Evolutionary conservation across 176 grass and related monocot genomes (phyloP), one percentile per base, ranked within the genome.

Genomic region (Bolboschoenus planiculmis): DNA sequence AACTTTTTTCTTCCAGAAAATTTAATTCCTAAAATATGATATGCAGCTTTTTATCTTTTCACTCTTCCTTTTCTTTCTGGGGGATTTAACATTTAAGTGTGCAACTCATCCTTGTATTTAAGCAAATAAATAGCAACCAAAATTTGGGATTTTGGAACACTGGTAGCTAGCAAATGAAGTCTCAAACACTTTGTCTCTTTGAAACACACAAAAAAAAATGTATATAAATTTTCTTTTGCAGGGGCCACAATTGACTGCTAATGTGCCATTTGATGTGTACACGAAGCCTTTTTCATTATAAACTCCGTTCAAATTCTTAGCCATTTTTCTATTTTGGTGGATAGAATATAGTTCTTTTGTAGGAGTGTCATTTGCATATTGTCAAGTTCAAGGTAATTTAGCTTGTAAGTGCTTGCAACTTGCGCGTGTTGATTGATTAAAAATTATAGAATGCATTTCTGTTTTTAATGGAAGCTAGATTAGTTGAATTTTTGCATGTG

Each of bases 201-300:
- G 42, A 9, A 76, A n/a, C n/a, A n/a, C 27, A 76, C 50, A 7
- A 24, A n/a, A 76, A 26, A 44, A 29, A 72, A 76, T 75, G 0
- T 33, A 31, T 31, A 18, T n/a, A n/a, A n/a, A 51, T 33, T 5
- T 76, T 62, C 57, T 18, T 21, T 55, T 90, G 87, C 90, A 99
- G 96, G 92, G 95, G 79, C 96, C 93, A 33, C 96, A 99, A 47
- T 84, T 99, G 53, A 99, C 89, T 59, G 59, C 96, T 4, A 87
- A 18, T 6, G 77, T 90, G 1, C 7, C 7, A 63, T 99, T 99
- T 85, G 96, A 99, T 88, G 91, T 93, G 62, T 99, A 93, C 61
- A 58, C 84, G 11, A 99, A 99, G 86, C 92, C 96, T 6, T 99
- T 99, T 57, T 91, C 86, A 6, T 74, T 99, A 64, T 99, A 79